Conservation (phyloP, 148 eudicot species). For the Polygonum aviculare region DNA sequence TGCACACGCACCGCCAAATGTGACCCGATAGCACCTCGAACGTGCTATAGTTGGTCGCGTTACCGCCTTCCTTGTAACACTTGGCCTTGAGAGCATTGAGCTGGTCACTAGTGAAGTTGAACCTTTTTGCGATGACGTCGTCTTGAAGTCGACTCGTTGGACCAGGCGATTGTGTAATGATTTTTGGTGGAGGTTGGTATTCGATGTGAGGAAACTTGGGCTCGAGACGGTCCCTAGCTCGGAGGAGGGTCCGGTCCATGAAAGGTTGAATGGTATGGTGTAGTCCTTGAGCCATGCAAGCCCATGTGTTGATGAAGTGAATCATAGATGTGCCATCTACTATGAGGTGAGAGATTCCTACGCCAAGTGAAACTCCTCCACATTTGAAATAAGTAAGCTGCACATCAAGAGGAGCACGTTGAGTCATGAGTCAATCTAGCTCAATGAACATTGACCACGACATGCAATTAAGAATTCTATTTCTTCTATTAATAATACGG, state of each 20-base stretch:
- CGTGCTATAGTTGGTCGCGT: not conserved
- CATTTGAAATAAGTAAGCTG: slow-evolving; percentile 28
- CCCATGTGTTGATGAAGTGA: slow-evolving; percentile 16
- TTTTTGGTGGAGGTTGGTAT: slow-evolving; percentile 6
- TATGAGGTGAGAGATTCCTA: slow-evolving; percentile 10
- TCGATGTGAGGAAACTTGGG: slow-evolving; percentile 21
- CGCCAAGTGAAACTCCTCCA: slow-evolving; percentile 23
- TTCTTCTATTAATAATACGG: too few species aligned
- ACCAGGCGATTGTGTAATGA: not conserved
- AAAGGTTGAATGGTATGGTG: slow-evolving; percentile 11
- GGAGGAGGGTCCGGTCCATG: slow-evolving; percentile 14
- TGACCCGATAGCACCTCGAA: slow-evolving; percentile 5
- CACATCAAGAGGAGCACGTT: not conserved
- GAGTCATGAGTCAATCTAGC: too few species aligned
- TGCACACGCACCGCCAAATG: slow-evolving; percentile 5
- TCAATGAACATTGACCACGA: too few species aligned
- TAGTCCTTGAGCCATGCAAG: slow-evolving; percentile 16
- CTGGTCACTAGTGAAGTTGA: slow-evolving; percentile 1
- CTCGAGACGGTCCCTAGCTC: slow-evolving; percentile 17
- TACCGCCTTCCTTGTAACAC: not conserved
- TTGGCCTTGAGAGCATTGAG: slow-evolving; percentile 3
- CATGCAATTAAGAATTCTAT: too few species aligned
- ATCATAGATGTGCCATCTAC: slow-evolving; percentile 7
- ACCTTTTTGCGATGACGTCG: not conserved
- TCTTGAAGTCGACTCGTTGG: not conserved